Base-by-base conservation (phyloP, 2,329 filamentous ascomycete genomes). In the Sarocladium strictum region DNA sequence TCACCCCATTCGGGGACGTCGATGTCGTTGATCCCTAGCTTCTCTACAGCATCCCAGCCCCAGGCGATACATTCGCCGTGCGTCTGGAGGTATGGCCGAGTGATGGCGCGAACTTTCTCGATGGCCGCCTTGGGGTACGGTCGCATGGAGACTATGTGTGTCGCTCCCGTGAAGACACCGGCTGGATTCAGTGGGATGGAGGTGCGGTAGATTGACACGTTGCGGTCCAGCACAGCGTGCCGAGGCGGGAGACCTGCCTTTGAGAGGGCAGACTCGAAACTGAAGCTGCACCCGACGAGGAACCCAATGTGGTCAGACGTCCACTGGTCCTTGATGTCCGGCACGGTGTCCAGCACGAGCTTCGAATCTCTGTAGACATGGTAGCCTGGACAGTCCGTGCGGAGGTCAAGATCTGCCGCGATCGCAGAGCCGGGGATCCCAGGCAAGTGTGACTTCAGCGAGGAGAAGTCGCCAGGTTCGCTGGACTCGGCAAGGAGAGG, bases 11-110 rank as follows among this genome's bases (percentile, higher is more conserved):
- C 76, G 1, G 79, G 78, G 7, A 41, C 56, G 40, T 73, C 66
- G 10, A 85, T 70, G 63, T 85, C 73, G 47, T 59, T 52, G 54
- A 87, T 81, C 0, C 84, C 83, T 43, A 87, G 60, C 29, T 61
- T 61, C 57, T 65, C 61, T 10, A 79, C 65, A 0, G 75, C 78
- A 3, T 83, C 76, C 81, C 82, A 87, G 0, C 81, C 83, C 81
- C 81, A 87, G 3, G 78, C 81, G 14, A 87, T 69, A 1, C 81
- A 81, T 67, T 86, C 84, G 2, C 84, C 84, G 60, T 87, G 84
- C 2, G 82, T 84, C 1, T 73, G 68, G 9, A 71, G 64, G 64
- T 78, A 87, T 9, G 68, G 68, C 14, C 79, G 67, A 1, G 83
- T 86, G 27, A 86, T 74, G 3, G 71, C 67, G 12, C 83, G 69